A percentile compares a stretch with the other conserved stretches of the same genome.
phyloP scores from a whole-genome alignment of 139 green algal genomes.

The Tetraselmis striata region DNA sequence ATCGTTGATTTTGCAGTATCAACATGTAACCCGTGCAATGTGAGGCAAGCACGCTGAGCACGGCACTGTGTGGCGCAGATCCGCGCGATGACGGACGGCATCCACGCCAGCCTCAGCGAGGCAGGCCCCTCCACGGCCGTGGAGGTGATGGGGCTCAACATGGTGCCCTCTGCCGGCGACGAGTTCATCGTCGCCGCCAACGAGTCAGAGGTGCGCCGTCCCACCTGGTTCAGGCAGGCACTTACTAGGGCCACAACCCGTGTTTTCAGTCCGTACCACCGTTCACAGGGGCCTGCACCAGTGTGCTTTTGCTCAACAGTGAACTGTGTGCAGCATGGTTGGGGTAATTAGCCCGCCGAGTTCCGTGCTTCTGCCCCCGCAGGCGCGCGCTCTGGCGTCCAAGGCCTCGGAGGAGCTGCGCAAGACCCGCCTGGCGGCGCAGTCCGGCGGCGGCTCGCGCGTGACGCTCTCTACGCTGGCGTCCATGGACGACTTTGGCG shows the following conservation, averaged over 20 bases:
- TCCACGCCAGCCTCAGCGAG: constrained; percentile 35
- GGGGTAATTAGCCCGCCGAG: too few species aligned
- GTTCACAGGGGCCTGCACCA: too few species aligned
- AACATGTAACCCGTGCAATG: too few species aligned
- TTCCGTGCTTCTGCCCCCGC: too few species aligned
- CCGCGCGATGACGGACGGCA: constrained; percentile 54
- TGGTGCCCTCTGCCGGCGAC: constrained; percentile 81
- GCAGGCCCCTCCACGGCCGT: constrained; percentile 82
- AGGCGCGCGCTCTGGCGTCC: background rate
- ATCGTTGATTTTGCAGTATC: too few species aligned
- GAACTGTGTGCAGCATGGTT: too few species aligned
- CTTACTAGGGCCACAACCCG: too few species aligned
- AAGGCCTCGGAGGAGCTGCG: background rate
- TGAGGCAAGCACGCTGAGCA: too few species aligned
- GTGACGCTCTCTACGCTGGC: constrained; percentile 80
- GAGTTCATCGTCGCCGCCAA: constrained; percentile 65
- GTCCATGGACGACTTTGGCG: constrained; percentile 47
- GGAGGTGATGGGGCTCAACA: constrained; percentile 55
- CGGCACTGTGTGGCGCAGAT: too few species aligned
- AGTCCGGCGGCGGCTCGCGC: constrained; percentile 57
- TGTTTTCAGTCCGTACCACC: too few species aligned
- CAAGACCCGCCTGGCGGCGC: constrained; percentile 40
- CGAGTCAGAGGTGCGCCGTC: constrained; percentile 52
- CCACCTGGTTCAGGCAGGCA: too few species aligned
- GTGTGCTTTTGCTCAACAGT: too few species aligned